Evolutionary conservation across 805 yeast genomes (phyloP).

Genomic region (Candida glaebosa): DNA sequence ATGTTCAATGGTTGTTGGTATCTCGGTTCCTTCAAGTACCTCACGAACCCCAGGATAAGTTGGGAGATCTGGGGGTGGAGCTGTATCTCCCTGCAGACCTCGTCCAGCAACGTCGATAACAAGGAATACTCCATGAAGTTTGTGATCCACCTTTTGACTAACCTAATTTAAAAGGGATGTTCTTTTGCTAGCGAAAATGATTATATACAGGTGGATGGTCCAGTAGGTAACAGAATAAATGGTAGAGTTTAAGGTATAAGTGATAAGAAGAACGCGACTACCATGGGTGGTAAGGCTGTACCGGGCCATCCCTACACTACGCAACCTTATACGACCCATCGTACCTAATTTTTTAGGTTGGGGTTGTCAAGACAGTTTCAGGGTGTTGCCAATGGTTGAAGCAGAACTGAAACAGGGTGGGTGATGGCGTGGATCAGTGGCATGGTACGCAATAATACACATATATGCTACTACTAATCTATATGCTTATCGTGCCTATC

Average conservation of each 20-base stretch:
- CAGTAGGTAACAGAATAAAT: background rate
- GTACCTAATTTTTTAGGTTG: background rate
- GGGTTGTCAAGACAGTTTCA: background rate
- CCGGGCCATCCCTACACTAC: too few species aligned
- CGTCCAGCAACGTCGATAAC: conserved; percentile 18
- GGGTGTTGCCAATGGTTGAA: background rate
- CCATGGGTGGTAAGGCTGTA: background rate
- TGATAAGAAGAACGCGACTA: background rate
- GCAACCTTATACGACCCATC: background rate
- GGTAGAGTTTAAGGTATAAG: background rate
- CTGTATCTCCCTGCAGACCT: conserved; percentile 16
- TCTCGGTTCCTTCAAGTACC: conserved; percentile 41
- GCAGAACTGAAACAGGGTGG: background rate
- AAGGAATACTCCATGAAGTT: conserved; percentile 9
- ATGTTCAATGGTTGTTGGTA: conserved; percentile 39
- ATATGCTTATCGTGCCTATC: too few species aligned
- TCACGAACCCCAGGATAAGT: conserved; percentile 25
- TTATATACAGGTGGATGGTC: background rate
- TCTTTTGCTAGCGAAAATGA: background rate
- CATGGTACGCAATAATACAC: too few species aligned
- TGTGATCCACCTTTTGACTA: background rate
- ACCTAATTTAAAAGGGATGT: background rate
- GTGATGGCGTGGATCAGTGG: too few species aligned
- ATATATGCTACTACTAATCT: too few species aligned
- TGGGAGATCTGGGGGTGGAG: conserved; percentile 26